Conservation (phyloP, 306 rosid species). For the Vigna reflexopilosa region DNA sequence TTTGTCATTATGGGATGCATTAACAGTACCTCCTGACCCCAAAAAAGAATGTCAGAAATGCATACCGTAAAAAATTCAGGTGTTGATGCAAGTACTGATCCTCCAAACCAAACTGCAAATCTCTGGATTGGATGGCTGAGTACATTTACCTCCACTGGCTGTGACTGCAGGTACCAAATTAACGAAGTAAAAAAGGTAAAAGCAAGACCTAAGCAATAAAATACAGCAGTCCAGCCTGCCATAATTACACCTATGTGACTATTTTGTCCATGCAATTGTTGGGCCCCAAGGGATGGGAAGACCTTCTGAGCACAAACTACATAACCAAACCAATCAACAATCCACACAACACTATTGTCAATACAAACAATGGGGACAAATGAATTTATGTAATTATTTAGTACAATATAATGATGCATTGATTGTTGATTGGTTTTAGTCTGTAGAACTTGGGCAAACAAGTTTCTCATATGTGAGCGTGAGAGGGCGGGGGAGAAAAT, state of each 20-base stretch:
- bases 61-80: constrained; percentile 93
- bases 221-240: constrained; percentile 18
- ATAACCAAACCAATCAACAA: constrained; percentile 15
- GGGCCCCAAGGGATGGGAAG: not conserved
- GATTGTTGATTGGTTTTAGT: constrained; percentile 22
- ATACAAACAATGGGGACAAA: not conserved
- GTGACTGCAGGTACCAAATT: constrained; percentile 60
- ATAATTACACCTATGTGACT: constrained; percentile 4
- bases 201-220: constrained; percentile 25
- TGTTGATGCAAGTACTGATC: constrained; percentile 98
- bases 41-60: not conserved
- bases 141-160: constrained; percentile 98
- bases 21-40: not conserved
- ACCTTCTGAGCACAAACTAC: not conserved
- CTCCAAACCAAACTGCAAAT: constrained; percentile 99
- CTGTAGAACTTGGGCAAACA: constrained; percentile 21
- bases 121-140: constrained; percentile 98
- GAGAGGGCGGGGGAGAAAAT: not conserved
- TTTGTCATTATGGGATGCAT: not conserved
- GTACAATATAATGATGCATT: constrained; percentile 9
- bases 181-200: constrained; percentile 19
- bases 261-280: constrained; percentile 6
- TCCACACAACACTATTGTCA: constrained; percentile 13
- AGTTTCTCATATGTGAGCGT: constrained; percentile 2
- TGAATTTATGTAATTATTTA: constrained; percentile 8